Percentiles rank a stretch among this genome's conserved stretches.
Conservation (phyloP, 139 green algal species). For the Chara braunii region DNA sequence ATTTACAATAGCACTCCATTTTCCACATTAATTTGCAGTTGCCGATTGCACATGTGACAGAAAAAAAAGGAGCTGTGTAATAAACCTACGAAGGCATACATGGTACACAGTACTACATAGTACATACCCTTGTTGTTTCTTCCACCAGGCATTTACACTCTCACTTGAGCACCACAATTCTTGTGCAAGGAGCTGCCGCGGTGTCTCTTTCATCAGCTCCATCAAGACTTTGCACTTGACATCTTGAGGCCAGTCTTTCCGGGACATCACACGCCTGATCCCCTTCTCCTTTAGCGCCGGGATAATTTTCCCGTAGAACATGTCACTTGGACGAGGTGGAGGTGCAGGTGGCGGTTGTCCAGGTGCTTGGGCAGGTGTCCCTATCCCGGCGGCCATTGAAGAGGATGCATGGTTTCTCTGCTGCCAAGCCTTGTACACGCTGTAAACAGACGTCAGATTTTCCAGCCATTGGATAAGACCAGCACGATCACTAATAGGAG, state of each 20-base stretch:
- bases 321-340: conserved; percentile 33
- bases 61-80: neutral
- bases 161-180: conserved; percentile 55
- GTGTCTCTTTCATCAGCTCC: conserved; percentile 44
- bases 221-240: conserved; percentile 14
- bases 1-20: too few species aligned
- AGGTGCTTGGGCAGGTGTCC: neutral
- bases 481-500: conserved; percentile 55
- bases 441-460: conserved; percentile 62
- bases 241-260: conserved; percentile 24
- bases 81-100: too few species aligned
- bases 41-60: too few species aligned
- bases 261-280: neutral
- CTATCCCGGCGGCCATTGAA: neutral
- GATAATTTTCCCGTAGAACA: conserved; percentile 49
- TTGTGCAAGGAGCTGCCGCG: conserved; percentile 42
- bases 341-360: neutral
- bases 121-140: conserved; percentile 23
- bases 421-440: conserved; percentile 70
- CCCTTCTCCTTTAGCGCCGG: conserved; percentile 28
- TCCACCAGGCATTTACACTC: conserved; percentile 14
- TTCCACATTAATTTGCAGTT: too few species aligned
- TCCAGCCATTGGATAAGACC: conserved; percentile 82
- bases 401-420: conserved; percentile 37
- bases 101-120: too few species aligned